Evolutionary conservation across 306 rosid genomes (phyloP), one percentile per base, ranked within the genome.

Genomic region (Senna tora): DNA sequence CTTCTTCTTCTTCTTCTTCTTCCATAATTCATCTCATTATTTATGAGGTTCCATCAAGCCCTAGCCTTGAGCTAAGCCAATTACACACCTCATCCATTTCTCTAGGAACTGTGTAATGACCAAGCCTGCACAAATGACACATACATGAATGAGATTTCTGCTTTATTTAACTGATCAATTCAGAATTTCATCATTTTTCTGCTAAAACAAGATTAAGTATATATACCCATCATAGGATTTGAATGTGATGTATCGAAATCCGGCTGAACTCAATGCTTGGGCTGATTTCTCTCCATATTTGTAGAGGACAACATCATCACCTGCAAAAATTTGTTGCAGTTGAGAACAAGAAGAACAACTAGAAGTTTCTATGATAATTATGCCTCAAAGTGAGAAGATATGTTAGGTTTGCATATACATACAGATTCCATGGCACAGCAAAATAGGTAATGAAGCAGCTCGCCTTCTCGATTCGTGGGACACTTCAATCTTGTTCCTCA

Each of bases 31-130:
- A 41, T 30, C 46, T 76, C 13, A 66, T 55, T 52, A 47, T 61
- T 76, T 54, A 82, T 19, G 81, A 21, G 63, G 62, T 67, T 3
- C 97, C 97, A 4, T 89, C 97, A 13, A 92, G 96, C 19, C 89
- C 99, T 55, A 95, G 65, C 87, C 91, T 87, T 70, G 90, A 80
- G 72, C 72, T 77, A 69, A 95, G 89, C 99, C 97, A 95, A 66
- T 74, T 84, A 77, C 96, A 95, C 69, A 95, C 96, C 55, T 95
- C 99, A 49, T 88, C 84, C 99, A 92, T 95, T 87, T 95, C 99
- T 84, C 85, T 88, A 4, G 97, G 97, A 57, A 95, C 82, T 52
- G 97, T 91, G 83, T 89, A 95, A 67, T 95, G 99, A n/a, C 97
- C 99, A 59, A 95, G 75, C 87, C 99, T 95, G 96, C 80, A 83